Conservation (phyloP, 345 rosid species). For the Turritis glabra region DNA sequence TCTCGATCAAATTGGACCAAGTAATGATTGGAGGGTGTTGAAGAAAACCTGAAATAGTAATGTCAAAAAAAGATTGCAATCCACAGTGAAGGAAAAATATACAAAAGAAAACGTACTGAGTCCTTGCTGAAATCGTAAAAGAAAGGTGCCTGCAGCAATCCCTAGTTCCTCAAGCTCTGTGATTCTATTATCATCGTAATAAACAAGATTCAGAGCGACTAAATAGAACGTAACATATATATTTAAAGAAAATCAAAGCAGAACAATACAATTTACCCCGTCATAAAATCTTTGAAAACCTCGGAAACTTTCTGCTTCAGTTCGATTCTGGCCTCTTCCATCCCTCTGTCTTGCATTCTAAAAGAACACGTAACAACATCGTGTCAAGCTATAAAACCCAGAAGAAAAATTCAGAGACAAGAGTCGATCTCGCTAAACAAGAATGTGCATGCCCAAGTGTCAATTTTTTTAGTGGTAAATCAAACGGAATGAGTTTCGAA, state of each 20-base stretch:
- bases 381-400: background rate
- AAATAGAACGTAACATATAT: background rate
- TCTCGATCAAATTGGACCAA: constrained; percentile 53
- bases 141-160: constrained; percentile 45
- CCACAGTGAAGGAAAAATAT: background rate
- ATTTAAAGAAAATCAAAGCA: background rate
- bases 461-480: no score
- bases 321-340: constrained; percentile 34
- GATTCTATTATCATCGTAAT: constrained; percentile 39
- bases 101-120: constrained; percentile 46
- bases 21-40: constrained; percentile 53
- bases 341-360: constrained; percentile 34
- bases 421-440: no score
- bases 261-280: constrained; percentile 41
- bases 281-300: constrained; percentile 53
- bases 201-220: background rate
- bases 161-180: constrained; percentile 64
- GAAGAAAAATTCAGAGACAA: no score
- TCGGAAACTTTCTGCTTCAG: constrained; percentile 36
- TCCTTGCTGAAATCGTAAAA: constrained; percentile 56
- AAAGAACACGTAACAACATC: background rate
- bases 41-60: constrained; percentile 49
- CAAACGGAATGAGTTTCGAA: background rate
- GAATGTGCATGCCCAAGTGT: no score
- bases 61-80: background rate